Evolutionary conservation across 2,329 filamentous ascomycete species (phyloP).

Genomic region (Aspergillus alliaceus): DNA sequence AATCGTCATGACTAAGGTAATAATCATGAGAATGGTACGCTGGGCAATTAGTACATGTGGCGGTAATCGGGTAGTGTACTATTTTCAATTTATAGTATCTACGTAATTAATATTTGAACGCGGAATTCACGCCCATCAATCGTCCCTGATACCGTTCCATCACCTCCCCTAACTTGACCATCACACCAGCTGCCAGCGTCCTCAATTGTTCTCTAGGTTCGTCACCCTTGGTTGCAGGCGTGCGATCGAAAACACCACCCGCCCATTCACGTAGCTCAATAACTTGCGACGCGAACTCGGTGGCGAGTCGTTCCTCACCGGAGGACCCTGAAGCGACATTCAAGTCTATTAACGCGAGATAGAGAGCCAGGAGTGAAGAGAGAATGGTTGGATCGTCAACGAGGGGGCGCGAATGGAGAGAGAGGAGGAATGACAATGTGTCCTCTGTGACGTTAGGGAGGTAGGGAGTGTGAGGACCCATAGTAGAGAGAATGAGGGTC

Average conservation of each 20-base stretch:
- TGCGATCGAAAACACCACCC: constrained; percentile 67
- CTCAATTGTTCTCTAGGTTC: constrained; percentile 40
- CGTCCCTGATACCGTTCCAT: constrained; percentile 78
- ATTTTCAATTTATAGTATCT: neutral
- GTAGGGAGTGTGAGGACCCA: constrained; percentile 73
- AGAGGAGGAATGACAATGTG: constrained; percentile 78
- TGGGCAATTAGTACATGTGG: neutral
- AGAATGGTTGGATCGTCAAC: constrained; percentile 66
- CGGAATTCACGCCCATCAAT: constrained; percentile 68
- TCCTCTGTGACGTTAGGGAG: constrained; percentile 81
- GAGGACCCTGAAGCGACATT: constrained; percentile 55
- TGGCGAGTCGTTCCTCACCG: constrained; percentile 69
- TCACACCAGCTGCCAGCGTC: constrained; percentile 72
- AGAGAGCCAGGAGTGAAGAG: constrained; percentile 73
- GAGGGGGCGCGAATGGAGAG: constrained; percentile 55
- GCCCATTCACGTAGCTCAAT: constrained; percentile 90
- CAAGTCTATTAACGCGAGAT: constrained; percentile 78
- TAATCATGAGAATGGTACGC: neutral
- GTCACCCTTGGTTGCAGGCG: constrained; percentile 52
- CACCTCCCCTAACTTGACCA: constrained; percentile 78
- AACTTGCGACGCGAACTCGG: constrained; percentile 71
- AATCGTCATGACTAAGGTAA: neutral
- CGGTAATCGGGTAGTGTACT: too few species aligned
- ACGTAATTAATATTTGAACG: constrained; percentile 37
- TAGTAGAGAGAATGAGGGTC: constrained; percentile 76